phyloP scores from a whole-genome alignment of 495 filamentous ascomycete genomes.

The Annulohypoxylon maeteangense region DNA sequence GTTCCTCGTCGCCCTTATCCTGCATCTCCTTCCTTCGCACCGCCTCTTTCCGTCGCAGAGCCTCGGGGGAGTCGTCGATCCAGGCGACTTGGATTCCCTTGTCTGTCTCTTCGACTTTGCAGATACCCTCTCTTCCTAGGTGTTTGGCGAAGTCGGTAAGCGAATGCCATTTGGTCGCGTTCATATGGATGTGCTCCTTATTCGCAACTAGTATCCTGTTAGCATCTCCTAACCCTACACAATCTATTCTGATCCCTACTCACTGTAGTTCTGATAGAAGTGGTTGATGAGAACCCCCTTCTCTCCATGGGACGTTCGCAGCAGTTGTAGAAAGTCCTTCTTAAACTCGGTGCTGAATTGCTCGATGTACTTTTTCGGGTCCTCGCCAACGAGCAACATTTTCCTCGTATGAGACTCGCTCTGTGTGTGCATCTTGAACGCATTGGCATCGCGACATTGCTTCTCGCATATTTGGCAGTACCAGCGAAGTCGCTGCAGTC shows the following conservation, averaged over 20 bases:
- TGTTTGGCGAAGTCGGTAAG: slow-evolving; percentile 90
- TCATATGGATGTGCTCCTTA: slow-evolving; percentile 92
- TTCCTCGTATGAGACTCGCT: slow-evolving; percentile 86
- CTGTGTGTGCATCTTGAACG: slow-evolving; percentile 82
- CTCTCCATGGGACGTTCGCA: slow-evolving; percentile 84
- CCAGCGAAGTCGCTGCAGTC: slow-evolving; percentile 85
- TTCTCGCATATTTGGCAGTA: slow-evolving; percentile 79
- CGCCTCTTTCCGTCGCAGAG: slow-evolving; percentile 80
- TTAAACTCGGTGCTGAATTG: slow-evolving; percentile 81
- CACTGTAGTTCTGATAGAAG: slow-evolving; percentile 84
- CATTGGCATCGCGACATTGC: slow-evolving; percentile 74
- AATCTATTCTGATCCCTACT: not conserved
- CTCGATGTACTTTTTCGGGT: slow-evolving; percentile 80
- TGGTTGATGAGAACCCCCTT: slow-evolving; percentile 87
- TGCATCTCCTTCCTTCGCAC: slow-evolving; percentile 82
- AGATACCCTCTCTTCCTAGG: slow-evolving; percentile 84
- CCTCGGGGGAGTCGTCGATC: slow-evolving; percentile 90
- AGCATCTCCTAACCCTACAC: not conserved
- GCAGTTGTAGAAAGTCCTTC: slow-evolving; percentile 77
- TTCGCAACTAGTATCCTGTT: slow-evolving; percentile 58
- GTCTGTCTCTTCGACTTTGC: slow-evolving; percentile 87
- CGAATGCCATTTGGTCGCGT: slow-evolving; percentile 85
- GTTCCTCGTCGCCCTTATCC: slow-evolving; percentile 89
- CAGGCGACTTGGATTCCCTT: slow-evolving; percentile 88
- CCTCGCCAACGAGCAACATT: slow-evolving; percentile 85